These are phyloP conservation scores for Emmonsiellopsis sp. DNA, from an alignment of 2,329 filamentous ascomycete genomes.

Conservation along the genomic window DNA sequence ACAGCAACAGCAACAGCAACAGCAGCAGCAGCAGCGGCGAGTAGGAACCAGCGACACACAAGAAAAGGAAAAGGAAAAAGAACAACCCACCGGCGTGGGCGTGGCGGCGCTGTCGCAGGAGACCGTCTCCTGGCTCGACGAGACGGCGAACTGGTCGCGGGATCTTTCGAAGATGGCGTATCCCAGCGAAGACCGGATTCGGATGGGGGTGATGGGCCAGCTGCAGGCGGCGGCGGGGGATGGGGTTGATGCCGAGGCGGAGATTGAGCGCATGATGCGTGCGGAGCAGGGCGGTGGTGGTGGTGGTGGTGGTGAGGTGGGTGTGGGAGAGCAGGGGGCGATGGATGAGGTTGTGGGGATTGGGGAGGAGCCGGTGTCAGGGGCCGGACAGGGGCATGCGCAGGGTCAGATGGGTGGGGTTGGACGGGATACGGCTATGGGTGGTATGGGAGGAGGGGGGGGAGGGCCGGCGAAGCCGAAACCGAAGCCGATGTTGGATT, in stretches of 20 bases:
- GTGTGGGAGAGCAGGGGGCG: slow-evolving; percentile 19
- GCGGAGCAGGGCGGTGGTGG: slow-evolving; percentile 46
- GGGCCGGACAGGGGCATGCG: slow-evolving; percentile 12
- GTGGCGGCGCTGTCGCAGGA: slow-evolving; percentile 31
- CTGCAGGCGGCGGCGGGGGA: slow-evolving; percentile 39
- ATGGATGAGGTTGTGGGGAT: slow-evolving; percentile 2
- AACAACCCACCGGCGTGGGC: slow-evolving; percentile 11
- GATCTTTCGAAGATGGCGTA: slow-evolving; percentile 35
- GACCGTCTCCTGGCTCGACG: slow-evolving; percentile 32
- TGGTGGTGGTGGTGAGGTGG: slow-evolving; percentile 33
- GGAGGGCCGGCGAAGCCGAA: slow-evolving; percentile 17
- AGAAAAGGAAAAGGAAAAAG: background rate
- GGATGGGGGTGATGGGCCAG: slow-evolving; percentile 37
- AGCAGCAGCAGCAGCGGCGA: background rate
- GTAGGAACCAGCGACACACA: slow-evolving; percentile 5
- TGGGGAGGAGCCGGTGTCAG: slow-evolving; percentile 19
- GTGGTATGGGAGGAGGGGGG: slow-evolving; percentile 7
- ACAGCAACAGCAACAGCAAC: background rate
- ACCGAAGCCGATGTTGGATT: slow-evolving; percentile 31
- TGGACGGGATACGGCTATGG: slow-evolving; percentile 5
- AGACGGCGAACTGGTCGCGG: slow-evolving; percentile 30
- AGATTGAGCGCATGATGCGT: slow-evolving; percentile 38
- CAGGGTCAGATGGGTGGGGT: background rate
- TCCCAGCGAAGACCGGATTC: slow-evolving; percentile 35
- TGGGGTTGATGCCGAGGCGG: slow-evolving; percentile 47